Conservation (phyloP, 306 rosid genomes). For the Lupinus albus region DNA sequence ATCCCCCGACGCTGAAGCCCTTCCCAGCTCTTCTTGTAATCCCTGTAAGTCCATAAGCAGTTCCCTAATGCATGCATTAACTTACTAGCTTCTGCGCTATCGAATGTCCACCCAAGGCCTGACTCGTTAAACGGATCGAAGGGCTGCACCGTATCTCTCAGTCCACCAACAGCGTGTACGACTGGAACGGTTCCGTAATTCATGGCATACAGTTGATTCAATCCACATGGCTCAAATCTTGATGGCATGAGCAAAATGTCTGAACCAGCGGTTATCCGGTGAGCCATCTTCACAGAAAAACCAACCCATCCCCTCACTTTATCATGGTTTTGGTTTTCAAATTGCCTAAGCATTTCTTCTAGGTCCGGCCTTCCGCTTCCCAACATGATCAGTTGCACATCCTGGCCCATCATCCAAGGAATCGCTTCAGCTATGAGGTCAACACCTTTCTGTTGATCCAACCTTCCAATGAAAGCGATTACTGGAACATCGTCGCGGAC, state of each 20-base stretch:
- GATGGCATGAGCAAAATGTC: constrained; percentile 96
- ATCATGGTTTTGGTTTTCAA: constrained; percentile 54
- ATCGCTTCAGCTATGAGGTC: constrained; percentile 86
- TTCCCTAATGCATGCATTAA: constrained; percentile 71
- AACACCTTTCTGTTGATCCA: constrained; percentile 89
- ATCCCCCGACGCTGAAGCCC: constrained; percentile 94
- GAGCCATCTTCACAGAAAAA: constrained; percentile 81
- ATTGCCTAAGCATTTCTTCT: constrained; percentile 70
- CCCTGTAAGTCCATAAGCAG: constrained; percentile 67
- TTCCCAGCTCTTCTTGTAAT: constrained; percentile 90
- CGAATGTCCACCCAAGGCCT: constrained; percentile 91
- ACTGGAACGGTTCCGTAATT: constrained; percentile 87
- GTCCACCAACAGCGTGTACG: constrained; percentile 95
- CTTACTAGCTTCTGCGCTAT: constrained; percentile 67
- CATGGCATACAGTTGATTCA: constrained; percentile 97
- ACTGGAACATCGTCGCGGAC: constrained; percentile 72
- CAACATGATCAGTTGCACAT: constrained; percentile 83
- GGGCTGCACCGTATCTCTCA: constrained; percentile 77
- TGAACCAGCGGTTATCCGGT: constrained; percentile 87
- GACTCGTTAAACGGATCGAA: constrained; percentile 76
- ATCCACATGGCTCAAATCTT: constrained; percentile 93
- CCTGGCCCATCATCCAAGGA: constrained; percentile 88
- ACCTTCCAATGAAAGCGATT: constrained; percentile 77
- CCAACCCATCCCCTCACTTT: constrained; percentile 91
- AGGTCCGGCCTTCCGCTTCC: constrained; percentile 85